Evolutionary conservation across 2,329 filamentous ascomycete species (phyloP), one percentile per base, ranked within the genome.

Genomic region (Stagonosporopsis rhizophila): DNA sequence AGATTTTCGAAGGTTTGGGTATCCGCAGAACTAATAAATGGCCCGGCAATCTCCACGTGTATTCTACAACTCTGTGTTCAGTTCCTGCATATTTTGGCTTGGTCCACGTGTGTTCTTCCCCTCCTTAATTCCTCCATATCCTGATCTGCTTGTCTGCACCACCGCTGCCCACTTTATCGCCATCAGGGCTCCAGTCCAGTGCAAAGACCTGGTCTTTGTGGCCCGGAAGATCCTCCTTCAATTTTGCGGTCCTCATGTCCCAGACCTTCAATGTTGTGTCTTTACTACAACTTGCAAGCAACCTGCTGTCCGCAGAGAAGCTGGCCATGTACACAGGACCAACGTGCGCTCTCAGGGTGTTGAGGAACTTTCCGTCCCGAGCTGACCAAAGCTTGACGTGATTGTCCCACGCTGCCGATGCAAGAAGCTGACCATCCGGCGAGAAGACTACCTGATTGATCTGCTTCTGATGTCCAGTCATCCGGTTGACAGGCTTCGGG

Each of bases 361-460:
- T 89, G 65, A 96, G 86, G 77, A 97, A 98, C 70, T 83, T 85
- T 59, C 85, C 87, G 61, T 88, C 90, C 72, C 85, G 83, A 2
- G 89, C 90, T 64, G 88, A 91, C 93, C 93, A 98, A 23, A 97
- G 79, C 78, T 96, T 96, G 66, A 94, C 92, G 69, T 94, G 91
- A 74, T 98, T 99, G 75, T 99, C 95, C 80, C 94, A 99, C 4
- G 89, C 89, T 8, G 91, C 88, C 34, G 90, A 96, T 8, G 95
- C 95, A 67, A 99, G 92, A 56, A 94, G 84, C 8, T 86, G 83
- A 30, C 92, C 94, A 70, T 98, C 93, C 0, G 94, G 92, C 0
- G 92, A 96, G 77, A 98, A 98, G 0, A 89, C 90, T 44, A 98
- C 93, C 73, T 97, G 91, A 75, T 98, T 97, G 65, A 98, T 93